These are phyloP conservation scores for Nymphaea thermarum DNA, from an alignment of 164 flowering plant genomes.

Conservation along the genomic window DNA sequence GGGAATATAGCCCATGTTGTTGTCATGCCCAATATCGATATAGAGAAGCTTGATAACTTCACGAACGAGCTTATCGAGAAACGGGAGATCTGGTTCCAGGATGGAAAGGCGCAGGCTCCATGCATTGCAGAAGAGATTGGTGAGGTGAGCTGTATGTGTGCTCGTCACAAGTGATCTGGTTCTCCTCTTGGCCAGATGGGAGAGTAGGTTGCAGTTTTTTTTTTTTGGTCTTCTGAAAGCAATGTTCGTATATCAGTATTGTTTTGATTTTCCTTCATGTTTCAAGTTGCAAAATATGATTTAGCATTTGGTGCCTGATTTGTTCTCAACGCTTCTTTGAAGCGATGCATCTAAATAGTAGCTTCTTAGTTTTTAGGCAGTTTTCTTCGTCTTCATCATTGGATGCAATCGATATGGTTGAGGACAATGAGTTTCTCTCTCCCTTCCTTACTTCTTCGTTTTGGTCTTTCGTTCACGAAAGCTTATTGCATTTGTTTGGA, in stretches of 20 bases:
- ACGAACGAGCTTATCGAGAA: conserved; percentile 41
- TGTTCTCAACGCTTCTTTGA: background rate
- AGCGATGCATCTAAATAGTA: too few relatives aligned
- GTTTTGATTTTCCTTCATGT: background rate
- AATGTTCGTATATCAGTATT: too few relatives aligned
- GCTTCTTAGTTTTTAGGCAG: too few relatives aligned
- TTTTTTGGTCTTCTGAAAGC: background rate
- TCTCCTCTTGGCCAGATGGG: background rate
- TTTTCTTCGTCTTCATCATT: too few relatives aligned
- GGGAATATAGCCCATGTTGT: conserved; percentile 93
- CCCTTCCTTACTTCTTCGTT: too few relatives aligned
- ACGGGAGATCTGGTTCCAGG: conserved; percentile 51
- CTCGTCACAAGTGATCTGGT: conserved; percentile 33
- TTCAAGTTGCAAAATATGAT: background rate
- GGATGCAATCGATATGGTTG: too few relatives aligned
- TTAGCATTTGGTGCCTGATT: background rate
- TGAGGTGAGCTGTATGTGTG: conserved; percentile 46
- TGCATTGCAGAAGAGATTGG: conserved; percentile 73
- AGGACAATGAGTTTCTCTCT: too few relatives aligned
- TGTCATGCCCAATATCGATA: conserved; percentile 82
- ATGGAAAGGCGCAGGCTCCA: conserved; percentile 38
- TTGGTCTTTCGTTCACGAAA: too few relatives aligned
- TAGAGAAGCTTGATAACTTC: conserved; percentile 71
- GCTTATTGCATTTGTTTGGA: too few relatives aligned
- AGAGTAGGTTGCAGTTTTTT: background rate